Base-by-base conservation (phyloP, 768 basidiomycete species). In the Exidia glandulosa region DNA sequence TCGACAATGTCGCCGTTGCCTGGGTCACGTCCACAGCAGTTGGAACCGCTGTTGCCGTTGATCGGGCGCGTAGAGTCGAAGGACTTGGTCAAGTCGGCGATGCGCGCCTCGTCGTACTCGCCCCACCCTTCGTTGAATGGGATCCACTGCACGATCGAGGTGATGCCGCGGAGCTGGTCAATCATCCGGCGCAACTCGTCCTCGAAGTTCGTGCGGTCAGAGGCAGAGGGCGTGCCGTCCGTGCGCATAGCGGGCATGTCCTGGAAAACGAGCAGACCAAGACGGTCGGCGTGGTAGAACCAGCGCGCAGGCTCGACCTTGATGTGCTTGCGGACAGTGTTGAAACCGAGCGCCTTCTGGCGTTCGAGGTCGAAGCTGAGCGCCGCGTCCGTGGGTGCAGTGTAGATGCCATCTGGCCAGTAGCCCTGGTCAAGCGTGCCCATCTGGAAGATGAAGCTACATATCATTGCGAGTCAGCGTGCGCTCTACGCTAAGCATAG, bases 291-390 rank as follows among this genome's bases (percentile, higher is more conserved):
- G 30, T 54, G 50, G 50, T 54, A 54, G 50, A 54, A 54, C 50
- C 50, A 54, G 50, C 50, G 50, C 50, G 50, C 50, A 13, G 50
- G 50, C 50, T 54, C 50, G 50, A 54, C 50, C 50, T 54, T 54
- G 50, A 54, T 54, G 50, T 54, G 50, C 50, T 54, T 54, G 50
- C 50, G 50, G 30, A 54, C 50, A 27, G 30, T 31, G 50, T 54
- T 54, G 30, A 54, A 54, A 1, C 50, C 50, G 9, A 54, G 50
- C 6, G 50, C 50, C 30, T 54, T 54, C 50, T 54, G 50, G 25
- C 25, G 50, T 25, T 54, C 50, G 50, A 54, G 50, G 19, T 54
- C 50, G 30, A 54, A 54, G 29, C 23, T 4, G 10, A 54, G 50
- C 7, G 27, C 50, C 9, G 23, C 50, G 50, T 54, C 50, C 2